Percentiles rank a stretch among this genome's conserved stretches.
phyloP scores from a whole-genome alignment of 768 basidiomycete species.

The Auriscalpium microsporum region DNA sequence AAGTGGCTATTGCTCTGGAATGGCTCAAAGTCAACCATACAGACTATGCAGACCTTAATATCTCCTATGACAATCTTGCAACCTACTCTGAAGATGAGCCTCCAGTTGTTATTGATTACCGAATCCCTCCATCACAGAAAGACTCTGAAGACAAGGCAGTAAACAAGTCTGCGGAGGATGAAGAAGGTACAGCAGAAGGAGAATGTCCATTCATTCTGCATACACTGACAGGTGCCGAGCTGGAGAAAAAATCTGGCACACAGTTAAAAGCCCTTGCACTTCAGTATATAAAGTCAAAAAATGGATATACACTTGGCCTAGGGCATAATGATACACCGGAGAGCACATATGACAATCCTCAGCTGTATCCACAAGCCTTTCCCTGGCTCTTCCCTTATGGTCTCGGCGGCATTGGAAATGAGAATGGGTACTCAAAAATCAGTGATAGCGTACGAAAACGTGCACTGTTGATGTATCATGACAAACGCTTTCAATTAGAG shows the following conservation, averaged over 20 bases:
- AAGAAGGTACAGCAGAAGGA: conserved; percentile 21
- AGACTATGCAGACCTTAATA: conserved; percentile 2
- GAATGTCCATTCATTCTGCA: conserved; percentile 31
- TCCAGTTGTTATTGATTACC: conserved; percentile 11
- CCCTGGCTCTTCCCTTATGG: conserved; percentile 37
- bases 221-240: conserved; percentile 23
- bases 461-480: conserved; percentile 29
- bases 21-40: too few species aligned
- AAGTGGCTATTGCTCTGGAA: conserved; percentile 3
- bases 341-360: conserved; percentile 27
- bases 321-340: conserved; percentile 21
- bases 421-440: conserved; percentile 1
- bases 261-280: conserved; percentile 19
- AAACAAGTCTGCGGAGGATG: conserved; percentile 21
- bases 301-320: conserved; percentile 22
- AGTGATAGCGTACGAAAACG: conserved; percentile 22
- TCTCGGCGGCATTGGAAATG: conserved; percentile 26
- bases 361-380: conserved; percentile 30
- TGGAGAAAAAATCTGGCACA: not conserved
- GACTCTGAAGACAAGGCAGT: conserved; percentile 10
- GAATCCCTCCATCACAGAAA: not conserved
- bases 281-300: conserved; percentile 17
- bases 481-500: conserved; percentile 33
- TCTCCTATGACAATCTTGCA: conserved; percentile 13
- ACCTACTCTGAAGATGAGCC: conserved; percentile 15